phyloP scores from a whole-genome alignment of 2,329 filamentous ascomycete genomes.

The Alternaria gaisen region DNA sequence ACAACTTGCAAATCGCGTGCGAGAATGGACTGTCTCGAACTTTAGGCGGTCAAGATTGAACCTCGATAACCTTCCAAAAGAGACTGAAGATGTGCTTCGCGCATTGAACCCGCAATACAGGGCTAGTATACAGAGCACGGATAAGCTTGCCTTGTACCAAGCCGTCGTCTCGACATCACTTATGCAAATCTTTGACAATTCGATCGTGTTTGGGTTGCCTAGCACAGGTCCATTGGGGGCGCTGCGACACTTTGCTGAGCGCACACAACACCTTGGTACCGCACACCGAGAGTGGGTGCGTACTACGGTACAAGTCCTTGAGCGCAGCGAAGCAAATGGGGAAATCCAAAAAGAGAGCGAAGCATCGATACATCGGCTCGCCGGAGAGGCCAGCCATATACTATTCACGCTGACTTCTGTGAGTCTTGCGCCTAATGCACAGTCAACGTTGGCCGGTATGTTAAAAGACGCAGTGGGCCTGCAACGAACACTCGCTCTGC shows the following conservation, averaged over 20 bases:
- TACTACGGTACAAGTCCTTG: conserved; percentile 38
- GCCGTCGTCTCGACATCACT: conserved; percentile 36
- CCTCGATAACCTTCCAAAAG: conserved; percentile 25
- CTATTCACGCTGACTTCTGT: conserved; percentile 37
- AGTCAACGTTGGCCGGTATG: conserved; percentile 31
- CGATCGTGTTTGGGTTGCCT: conserved; percentile 39
- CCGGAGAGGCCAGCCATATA: conserved; percentile 29
- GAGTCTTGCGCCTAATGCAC: conserved; percentile 26
- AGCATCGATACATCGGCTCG: conserved; percentile 27
- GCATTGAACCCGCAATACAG: conserved; percentile 29
- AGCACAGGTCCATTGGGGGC: conserved; percentile 27
- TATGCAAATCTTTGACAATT: conserved; percentile 42
- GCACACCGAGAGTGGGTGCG: conserved; percentile 43
- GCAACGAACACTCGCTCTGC: conserved; percentile 38
- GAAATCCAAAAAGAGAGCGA: conserved; percentile 23
- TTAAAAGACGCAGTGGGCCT: conserved; percentile 36
- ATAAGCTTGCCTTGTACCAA: conserved; percentile 47
- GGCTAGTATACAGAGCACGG: conserved; percentile 17
- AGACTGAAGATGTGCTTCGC: conserved; percentile 27
- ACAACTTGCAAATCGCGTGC: conserved; percentile 70
- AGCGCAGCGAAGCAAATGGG: conserved; percentile 23
- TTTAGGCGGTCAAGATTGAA: conserved; percentile 69
- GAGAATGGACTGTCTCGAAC: conserved; percentile 78
- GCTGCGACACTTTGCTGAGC: conserved; percentile 28
- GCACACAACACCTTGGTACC: conserved; percentile 25